These are phyloP conservation scores for Saussurea involucrata DNA, from an alignment of 129 eudicot genomes.

Conservation along the genomic window DNA sequence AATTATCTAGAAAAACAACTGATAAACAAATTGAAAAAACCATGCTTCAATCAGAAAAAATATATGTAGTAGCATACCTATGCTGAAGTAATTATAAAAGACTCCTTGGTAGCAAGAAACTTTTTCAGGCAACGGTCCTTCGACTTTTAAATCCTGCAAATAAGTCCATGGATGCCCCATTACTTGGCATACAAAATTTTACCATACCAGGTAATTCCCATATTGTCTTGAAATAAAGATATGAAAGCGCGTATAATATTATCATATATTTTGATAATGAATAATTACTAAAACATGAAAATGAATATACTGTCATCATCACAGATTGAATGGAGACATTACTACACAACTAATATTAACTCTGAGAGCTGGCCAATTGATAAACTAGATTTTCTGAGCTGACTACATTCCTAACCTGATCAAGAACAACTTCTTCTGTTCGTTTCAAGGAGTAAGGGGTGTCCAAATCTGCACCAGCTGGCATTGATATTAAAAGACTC, in stretches of 20 bases:
- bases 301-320: not conserved
- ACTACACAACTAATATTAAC: not conserved
- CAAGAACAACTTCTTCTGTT: constrained; percentile 60
- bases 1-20: not conserved
- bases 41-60: not conserved
- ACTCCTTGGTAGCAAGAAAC: constrained; percentile 79
- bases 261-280: not conserved
- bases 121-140: constrained; percentile 62
- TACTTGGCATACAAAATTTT: not conserved
- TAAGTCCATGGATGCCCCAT: constrained; percentile 9
- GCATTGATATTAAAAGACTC: constrained; percentile 70
- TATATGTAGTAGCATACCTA: constrained; percentile 56
- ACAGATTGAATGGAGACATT: not conserved
- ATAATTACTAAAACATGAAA: not conserved
- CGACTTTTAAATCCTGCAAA: constrained; percentile 60
- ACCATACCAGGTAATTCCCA: not conserved
- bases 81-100: constrained; percentile 87
- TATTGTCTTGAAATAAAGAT: constrained; percentile 2
- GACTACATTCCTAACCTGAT: constrained; percentile 51
- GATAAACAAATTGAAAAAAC: not conserved
- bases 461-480: constrained; percentile 60
- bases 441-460: constrained; percentile 66
- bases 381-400: not conserved
- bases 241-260: not conserved
- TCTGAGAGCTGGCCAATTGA: not conserved